Base-by-base conservation (phyloP, 371 early-diverging fungal species). In the Mucor racemosus region DNA sequence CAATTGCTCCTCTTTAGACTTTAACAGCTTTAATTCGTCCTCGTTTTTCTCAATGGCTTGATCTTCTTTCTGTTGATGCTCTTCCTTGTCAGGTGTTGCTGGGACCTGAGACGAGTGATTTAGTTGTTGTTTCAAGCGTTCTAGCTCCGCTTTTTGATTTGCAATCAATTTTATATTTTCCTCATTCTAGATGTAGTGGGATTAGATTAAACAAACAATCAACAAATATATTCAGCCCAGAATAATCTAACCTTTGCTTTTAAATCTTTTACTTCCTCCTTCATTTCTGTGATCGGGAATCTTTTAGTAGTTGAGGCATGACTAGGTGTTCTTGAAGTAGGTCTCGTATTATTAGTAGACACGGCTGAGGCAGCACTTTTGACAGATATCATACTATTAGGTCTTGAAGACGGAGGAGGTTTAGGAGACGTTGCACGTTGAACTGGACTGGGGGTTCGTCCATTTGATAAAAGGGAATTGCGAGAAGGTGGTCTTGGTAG, bases 101-200 rank as follows among this genome's bases (percentile, higher is more conserved):
- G 69, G 21, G 42, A 55, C 35, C 7, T 19, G 54, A 26, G 44
- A 56, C n/a, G 56, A 66, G 42, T 57, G 66, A 33, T 58, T 35
- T 53, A 82, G 55, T 53, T 76, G 76, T 33, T 62, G 70, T 53
- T 73, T 72, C 48, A 76, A 63, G 13, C 60, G 58, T 58, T 71
- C 74, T 13, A 76, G 71, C 48, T 74, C 74, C 60, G 74, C 74
- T n/a, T 74, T 64, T 59, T 83, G 80, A 36, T 80, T 67, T 33
- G 76, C 84, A 68, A 83, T 80, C 62, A 80, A 62, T 39, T 79
- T 71, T 35, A 77, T 59, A 41, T 80, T 75, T 58, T 72, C 78
- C 19, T 80, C 75, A 66, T 80, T 80, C 84, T 79, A 39, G 5
- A 60, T 41, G 58, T 17, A 19, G 33, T 60, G 48, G 54, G 13